phyloP scores from a whole-genome alignment of 176 grass and related monocot species.

The Otatea glauca region DNA sequence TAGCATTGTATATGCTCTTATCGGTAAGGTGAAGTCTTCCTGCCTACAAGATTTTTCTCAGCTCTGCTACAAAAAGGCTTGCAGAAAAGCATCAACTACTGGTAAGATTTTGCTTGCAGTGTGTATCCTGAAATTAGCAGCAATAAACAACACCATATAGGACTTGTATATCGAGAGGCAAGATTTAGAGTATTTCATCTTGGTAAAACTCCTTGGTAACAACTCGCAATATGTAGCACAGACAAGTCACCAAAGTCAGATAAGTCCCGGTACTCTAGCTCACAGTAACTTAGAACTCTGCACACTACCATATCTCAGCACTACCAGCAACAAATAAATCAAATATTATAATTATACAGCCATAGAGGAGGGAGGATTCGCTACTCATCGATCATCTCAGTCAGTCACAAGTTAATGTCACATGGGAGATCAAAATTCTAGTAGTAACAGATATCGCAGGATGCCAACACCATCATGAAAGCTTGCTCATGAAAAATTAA shows the following conservation, averaged over 20 bases:
- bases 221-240: conserved; percentile 9
- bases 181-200: neutral
- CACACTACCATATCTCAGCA: conserved; percentile 50
- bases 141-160: neutral
- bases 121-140: neutral
- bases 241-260: neutral
- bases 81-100: neutral
- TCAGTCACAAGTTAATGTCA: conserved; percentile 64
- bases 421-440: conserved; percentile 66
- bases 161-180: neutral
- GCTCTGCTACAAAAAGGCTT: neutral
- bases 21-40: neutral
- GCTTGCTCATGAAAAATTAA: conserved; percentile 63
- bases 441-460: conserved; percentile 41
- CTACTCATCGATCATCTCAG: conserved; percentile 48
- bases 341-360: conserved; percentile 67
- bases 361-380: conserved; percentile 45
- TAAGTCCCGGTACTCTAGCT: conserved; percentile 25
- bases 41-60: neutral
- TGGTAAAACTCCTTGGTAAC: neutral
- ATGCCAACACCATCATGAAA: conserved; percentile 58
- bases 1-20: too few species aligned
- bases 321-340: conserved; percentile 62
- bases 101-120: neutral
- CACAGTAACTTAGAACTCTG: conserved; percentile 44